Conservation (phyloP, 257 asterid species). For the Solanum rostratum region DNA sequence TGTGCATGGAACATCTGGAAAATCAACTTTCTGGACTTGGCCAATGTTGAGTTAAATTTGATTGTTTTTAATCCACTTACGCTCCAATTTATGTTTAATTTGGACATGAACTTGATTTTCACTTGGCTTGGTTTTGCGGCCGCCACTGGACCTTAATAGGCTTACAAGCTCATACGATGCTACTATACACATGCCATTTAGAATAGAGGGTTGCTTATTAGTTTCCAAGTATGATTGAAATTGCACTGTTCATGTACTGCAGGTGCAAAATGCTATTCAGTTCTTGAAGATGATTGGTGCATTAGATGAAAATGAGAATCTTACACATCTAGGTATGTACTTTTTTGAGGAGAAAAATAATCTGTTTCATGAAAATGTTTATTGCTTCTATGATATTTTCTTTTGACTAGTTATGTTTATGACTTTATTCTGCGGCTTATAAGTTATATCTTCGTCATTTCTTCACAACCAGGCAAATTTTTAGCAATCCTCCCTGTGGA, state of each 20-base stretch:
- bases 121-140: not conserved
- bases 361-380: not conserved
- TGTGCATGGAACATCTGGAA: no score
- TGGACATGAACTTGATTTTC: not conserved
- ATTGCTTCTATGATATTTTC: not conserved
- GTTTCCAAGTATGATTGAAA: not conserved
- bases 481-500: slow-evolving; percentile 94
- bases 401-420: not conserved
- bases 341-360: not conserved
- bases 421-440: not conserved
- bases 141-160: not conserved
- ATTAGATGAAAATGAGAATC: slow-evolving; percentile 86
- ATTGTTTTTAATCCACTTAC: no score
- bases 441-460: not conserved
- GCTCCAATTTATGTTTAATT: not conserved
- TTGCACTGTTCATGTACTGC: slow-evolving; percentile 14
- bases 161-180: not conserved
- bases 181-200: not conserved
- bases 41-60: no score
- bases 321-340: slow-evolving; percentile 77
- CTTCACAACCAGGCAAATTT: slow-evolving; percentile 58
- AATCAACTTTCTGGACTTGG: no score
- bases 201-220: not conserved
- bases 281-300: slow-evolving; percentile 97
- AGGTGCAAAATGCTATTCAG: slow-evolving; percentile 98